A percentile compares a stretch with the other conserved stretches of the same genome.
Evolutionary conservation across 176 grass and related monocot genomes (phyloP).

Genomic region (Ensete glaucum): DNA sequence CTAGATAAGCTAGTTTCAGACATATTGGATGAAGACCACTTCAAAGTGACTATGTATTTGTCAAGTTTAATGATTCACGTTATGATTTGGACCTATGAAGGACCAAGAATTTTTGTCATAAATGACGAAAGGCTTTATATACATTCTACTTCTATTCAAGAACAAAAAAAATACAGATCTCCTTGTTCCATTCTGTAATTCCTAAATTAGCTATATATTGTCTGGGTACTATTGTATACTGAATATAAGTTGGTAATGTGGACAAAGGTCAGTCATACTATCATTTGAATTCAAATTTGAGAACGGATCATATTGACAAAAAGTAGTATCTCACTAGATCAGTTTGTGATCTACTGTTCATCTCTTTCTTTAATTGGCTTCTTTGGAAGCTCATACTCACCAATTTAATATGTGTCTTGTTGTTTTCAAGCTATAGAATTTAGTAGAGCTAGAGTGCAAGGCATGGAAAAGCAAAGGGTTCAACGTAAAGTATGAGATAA

Average conservation of each 20-base stretch:
- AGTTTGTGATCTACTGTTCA: neutral
- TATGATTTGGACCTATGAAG: too few species aligned
- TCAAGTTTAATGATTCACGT: too few species aligned
- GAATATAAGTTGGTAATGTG: too few species aligned
- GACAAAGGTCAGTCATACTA: too few species aligned
- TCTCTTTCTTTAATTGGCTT: neutral
- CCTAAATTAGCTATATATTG: neutral
- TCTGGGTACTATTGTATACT: too few species aligned
- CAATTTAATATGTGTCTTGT: neutral
- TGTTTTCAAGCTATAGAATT: constrained; percentile 12
- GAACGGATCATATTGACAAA: neutral
- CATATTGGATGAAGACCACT: too few species aligned
- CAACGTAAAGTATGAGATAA: constrained; percentile 31
- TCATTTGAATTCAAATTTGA: too few species aligned
- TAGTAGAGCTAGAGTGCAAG: constrained; percentile 34
- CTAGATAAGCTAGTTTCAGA: too few species aligned
- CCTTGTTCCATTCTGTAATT: neutral
- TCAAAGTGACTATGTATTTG: too few species aligned
- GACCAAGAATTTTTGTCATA: too few species aligned
- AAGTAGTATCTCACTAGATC: neutral
- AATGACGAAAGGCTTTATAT: too few species aligned
- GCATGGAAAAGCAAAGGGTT: constrained; percentile 32
- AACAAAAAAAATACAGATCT: neutral
- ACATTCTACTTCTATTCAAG: too few species aligned
- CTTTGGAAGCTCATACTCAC: neutral